A percentile compares a stretch with the other conserved stretches of the same genome.
Evolutionary conservation across 768 basidiomycete species (phyloP).

Genomic region (Phlebiopsis flavidoalba): DNA sequence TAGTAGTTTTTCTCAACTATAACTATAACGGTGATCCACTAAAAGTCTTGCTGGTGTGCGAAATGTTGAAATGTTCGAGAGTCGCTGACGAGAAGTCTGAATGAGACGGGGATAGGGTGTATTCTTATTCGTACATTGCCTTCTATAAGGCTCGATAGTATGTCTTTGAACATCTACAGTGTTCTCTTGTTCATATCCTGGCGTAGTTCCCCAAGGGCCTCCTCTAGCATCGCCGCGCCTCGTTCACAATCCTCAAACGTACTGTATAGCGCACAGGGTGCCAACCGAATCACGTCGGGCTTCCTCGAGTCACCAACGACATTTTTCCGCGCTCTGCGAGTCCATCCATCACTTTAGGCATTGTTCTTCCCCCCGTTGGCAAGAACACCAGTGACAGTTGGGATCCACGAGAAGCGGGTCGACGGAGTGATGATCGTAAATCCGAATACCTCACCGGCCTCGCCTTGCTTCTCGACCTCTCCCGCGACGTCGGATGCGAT

Average conservation of each 20-base stretch:
- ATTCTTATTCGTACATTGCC: no score
- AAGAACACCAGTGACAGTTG: constrained; percentile 86
- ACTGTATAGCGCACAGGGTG: constrained; percentile 87
- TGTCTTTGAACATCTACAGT: not conserved
- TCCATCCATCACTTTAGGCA: constrained; percentile 62
- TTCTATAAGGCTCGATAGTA: no score
- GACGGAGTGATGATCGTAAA: constrained; percentile 94
- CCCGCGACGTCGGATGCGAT: constrained; percentile 31
- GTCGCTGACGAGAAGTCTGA: no score
- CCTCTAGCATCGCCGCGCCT: constrained; percentile 62
- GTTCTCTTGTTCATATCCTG: not conserved
- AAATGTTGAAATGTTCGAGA: no score
- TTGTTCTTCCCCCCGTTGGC: constrained; percentile 51
- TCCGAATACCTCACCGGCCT: constrained; percentile 24
- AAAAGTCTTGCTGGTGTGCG: no score
- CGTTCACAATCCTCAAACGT: constrained; percentile 70
- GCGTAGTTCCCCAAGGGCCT: constrained; percentile 34
- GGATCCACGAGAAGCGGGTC: constrained; percentile 65
- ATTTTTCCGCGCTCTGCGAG: constrained; percentile 62
- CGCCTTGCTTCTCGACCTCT: not conserved
- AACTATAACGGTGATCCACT: not conserved
- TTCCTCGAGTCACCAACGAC: constrained; percentile 90
- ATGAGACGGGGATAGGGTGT: no score
- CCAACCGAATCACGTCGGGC: constrained; percentile 88
- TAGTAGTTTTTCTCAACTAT: not conserved